Base-by-base conservation (phyloP, 768 basidiomycete species). In the Lyophyllum decastes region DNA sequence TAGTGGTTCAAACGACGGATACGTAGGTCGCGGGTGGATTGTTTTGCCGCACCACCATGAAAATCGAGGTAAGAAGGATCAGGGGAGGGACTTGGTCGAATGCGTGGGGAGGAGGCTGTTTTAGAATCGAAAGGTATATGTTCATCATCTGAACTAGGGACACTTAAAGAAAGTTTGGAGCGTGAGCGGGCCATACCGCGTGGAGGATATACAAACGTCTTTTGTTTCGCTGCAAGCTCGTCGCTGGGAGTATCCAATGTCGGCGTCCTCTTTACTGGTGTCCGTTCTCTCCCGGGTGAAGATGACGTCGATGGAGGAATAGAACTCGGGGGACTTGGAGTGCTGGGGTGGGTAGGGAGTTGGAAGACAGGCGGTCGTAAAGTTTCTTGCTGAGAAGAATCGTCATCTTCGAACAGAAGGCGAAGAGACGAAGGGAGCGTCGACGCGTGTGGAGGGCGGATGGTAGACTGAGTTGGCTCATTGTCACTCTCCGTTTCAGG, bases 371-470 rank as follows among this genome's bases (percentile, higher is more conserved):
- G 74, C 12, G 78, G 68, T 24, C 78, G 81, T 61, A 80, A 73
- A 1, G 76, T 68, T 41, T 82, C 81, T 7, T 73, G 66, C 26
- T 67, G 68, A 7, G 70, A 21, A 19, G 62, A 52, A n/a, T 69
- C 64, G 16, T 79, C 82, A 45, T 86, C 82, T 55, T 90, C 89
- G 69, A 97, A 97, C 10, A 97, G 76, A 35, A 80, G 76, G 0
- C 93, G 88, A 2, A 95, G 77, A 0, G 91, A 94, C 1, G 87
- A 85, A 2, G 94, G 94, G 11, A 94, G 66, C 47, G 79, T 77
- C 16, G 80, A 78, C n/a, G 78, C 62, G 40, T 72, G 65, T 0
- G 76, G 80, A 34, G 52, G 54, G 14, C 84, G 80, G 27, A 87
- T 70, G 22, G 86, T 89, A 17, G 77, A 63, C 53, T 76, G 74